Evolutionary conservation across 2,329 filamentous ascomycete genomes (phyloP).

Genomic region (Colletotrichum horii): DNA sequence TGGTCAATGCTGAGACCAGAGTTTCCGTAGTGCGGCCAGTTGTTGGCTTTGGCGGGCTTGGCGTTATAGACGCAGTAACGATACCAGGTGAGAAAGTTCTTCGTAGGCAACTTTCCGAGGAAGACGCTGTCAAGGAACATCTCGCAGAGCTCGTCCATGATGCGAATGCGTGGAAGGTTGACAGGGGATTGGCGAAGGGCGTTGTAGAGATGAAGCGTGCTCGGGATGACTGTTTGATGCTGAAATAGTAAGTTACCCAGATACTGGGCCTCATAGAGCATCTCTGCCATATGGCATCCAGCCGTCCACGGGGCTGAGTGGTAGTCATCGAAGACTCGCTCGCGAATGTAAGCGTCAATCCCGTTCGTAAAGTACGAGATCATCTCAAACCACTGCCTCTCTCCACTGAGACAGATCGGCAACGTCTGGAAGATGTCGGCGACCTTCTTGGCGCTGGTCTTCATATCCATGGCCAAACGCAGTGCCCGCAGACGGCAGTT

Average conservation of each 20-base stretch:
- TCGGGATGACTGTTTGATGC: fast-evolving
- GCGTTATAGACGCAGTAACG: background rate
- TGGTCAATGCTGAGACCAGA: background rate
- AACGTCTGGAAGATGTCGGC: background rate
- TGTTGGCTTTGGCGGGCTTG: background rate
- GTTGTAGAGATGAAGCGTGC: background rate
- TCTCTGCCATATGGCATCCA: background rate
- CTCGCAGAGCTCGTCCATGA: background rate
- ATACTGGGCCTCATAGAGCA: background rate
- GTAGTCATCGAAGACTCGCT: background rate
- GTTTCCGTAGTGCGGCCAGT: too few relatives aligned
- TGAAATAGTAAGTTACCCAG: too few relatives aligned
- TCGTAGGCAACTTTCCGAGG: background rate
- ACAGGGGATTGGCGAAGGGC: background rate
- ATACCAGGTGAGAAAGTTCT: background rate
- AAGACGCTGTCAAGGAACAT: background rate
- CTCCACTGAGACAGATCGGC: background rate
- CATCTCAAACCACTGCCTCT: background rate
- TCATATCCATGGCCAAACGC: background rate
- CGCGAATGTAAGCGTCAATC: background rate
- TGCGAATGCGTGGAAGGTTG: background rate
- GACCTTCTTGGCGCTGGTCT: background rate
- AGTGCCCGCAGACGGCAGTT: background rate
- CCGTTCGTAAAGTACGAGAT: background rate
- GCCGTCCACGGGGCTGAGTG: background rate